Conservation (phyloP, 1,139 yeast species). For the Candida gigantensis region DNA sequence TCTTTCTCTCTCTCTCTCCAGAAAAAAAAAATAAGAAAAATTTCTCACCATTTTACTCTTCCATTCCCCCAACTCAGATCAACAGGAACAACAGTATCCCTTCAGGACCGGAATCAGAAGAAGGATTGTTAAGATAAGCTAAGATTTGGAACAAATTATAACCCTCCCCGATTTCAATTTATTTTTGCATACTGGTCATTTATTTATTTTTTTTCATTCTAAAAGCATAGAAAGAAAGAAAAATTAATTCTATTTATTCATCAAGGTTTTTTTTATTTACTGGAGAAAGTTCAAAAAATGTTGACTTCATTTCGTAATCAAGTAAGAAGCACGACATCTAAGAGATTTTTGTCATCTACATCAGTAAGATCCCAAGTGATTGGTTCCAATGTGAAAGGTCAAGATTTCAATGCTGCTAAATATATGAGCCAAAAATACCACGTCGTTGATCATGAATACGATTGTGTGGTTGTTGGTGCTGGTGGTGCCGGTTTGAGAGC, state of each 20-base stretch:
- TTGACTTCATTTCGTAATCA: slow-evolving; percentile 16
- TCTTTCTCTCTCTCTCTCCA: too few relatives aligned
- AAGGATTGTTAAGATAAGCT: slow-evolving; percentile 2
- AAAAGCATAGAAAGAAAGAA: too few relatives aligned
- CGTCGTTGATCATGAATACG: slow-evolving; percentile 95
- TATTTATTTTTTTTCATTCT: not conserved
- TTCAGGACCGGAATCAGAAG: slow-evolving; percentile 6
- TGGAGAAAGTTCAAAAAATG: slow-evolving; percentile 9
- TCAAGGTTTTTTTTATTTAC: not conserved
- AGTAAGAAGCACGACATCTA: slow-evolving; percentile 11
- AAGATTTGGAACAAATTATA: slow-evolving; percentile 2
- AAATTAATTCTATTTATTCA: not conserved
- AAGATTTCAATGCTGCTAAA: slow-evolving; percentile 48
- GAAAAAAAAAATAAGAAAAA: too few relatives aligned
- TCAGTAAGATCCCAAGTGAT: slow-evolving; percentile 36
- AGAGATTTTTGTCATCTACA: slow-evolving; percentile 31
- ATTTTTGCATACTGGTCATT: not conserved
- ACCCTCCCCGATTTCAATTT: not conserved
- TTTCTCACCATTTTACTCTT: slow-evolving; percentile 2
- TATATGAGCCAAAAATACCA: slow-evolving; percentile 78
- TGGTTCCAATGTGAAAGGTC: slow-evolving; percentile 52
- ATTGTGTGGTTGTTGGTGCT: slow-evolving; percentile 97
- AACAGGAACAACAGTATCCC: slow-evolving; percentile 4
- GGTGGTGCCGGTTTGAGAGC: slow-evolving; percentile 99
- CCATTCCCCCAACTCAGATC: slow-evolving; percentile 2